Conservation (phyloP, 1,284 basidiomycete species). For the Cryptococcus amylolentus region DNA sequence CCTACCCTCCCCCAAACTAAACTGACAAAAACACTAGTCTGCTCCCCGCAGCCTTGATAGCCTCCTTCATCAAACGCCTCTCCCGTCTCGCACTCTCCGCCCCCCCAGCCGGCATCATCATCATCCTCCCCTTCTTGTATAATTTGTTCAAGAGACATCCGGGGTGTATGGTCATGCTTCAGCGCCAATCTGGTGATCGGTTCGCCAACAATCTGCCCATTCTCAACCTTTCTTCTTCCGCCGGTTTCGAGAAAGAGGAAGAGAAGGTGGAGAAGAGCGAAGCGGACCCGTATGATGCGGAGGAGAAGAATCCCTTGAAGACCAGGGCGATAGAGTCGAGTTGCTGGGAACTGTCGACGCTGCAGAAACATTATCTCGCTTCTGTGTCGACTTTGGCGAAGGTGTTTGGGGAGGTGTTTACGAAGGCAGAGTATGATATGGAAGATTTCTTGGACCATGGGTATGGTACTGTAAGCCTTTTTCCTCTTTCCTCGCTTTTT, state of each 20-base stretch:
- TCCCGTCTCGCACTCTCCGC: conserved; percentile 77
- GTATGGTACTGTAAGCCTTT: conserved; percentile 72
- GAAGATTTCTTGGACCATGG: conserved; percentile 98
- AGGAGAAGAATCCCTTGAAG: conserved; percentile 69
- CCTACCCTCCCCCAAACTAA: not conserved
- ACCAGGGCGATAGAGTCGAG: conserved; percentile 81
- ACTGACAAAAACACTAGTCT: conserved; percentile 57
- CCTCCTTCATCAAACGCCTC: conserved; percentile 90
- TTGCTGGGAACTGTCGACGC: conserved; percentile 83
- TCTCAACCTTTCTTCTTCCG: conserved; percentile 1
- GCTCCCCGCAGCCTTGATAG: conserved; percentile 80
- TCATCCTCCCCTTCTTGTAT: conserved; percentile 89
- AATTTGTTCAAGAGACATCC: conserved; percentile 92
- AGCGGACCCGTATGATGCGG: conserved; percentile 65
- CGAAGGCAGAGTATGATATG: conserved; percentile 80
- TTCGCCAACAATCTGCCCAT: not conserved
- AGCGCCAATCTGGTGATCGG: conserved; percentile 51
- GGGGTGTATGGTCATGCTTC: conserved; percentile 87
- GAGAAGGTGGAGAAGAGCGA: conserved; percentile 25
- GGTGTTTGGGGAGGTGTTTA: conserved; percentile 88
- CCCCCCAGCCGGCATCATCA: conserved; percentile 84
- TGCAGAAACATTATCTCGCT: conserved; percentile 79
- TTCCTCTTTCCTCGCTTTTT: not conserved
- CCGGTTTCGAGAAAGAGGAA: not conserved
- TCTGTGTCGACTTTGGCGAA: conserved; percentile 77